Percentiles rank a stretch among this genome's conserved stretches.
Conservation (phyloP, 257 asterid genomes). For the Solanum ossicruentum region DNA sequence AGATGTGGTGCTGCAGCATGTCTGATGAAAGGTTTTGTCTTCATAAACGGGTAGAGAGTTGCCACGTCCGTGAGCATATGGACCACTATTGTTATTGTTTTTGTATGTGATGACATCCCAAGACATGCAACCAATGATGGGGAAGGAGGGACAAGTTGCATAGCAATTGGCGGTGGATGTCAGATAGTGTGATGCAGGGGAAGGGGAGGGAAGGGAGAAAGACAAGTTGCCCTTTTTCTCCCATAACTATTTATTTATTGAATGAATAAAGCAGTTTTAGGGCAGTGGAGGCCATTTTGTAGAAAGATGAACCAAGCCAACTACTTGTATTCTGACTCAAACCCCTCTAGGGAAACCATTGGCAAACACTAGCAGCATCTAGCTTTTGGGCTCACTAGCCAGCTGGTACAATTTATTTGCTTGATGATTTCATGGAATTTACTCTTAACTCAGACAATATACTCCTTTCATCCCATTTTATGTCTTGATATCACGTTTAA, state of each 20-base stretch:
- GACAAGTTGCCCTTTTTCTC: constrained; percentile 5
- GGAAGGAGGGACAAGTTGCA: constrained; percentile 23
- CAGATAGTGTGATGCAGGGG: constrained; percentile 16
- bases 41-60: not conserved
- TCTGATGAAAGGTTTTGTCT: not conserved
- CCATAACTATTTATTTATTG: constrained; percentile 33
- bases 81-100: not conserved
- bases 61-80: not conserved
- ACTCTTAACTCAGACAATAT: not conserved
- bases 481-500: too few species aligned
- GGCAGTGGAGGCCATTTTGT: constrained; percentile 5
- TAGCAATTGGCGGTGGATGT: constrained; percentile 40
- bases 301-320: constrained; percentile 4
- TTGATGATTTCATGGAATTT: not conserved
- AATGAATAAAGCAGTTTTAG: not conserved
- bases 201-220: not conserved
- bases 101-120: not conserved
- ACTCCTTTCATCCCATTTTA: too few species aligned
- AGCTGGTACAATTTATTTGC: not conserved
- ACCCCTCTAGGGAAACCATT: not conserved
- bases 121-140: constrained; percentile 25
- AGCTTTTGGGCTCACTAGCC: not conserved
- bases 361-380: not conserved
- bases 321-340: constrained; percentile 13
- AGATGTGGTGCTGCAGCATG: not conserved